Evolutionary conservation across 257 asterid genomes (phyloP), one percentile per base, ranked within the genome.

Genomic region (Solanum bulbocastanum): DNA sequence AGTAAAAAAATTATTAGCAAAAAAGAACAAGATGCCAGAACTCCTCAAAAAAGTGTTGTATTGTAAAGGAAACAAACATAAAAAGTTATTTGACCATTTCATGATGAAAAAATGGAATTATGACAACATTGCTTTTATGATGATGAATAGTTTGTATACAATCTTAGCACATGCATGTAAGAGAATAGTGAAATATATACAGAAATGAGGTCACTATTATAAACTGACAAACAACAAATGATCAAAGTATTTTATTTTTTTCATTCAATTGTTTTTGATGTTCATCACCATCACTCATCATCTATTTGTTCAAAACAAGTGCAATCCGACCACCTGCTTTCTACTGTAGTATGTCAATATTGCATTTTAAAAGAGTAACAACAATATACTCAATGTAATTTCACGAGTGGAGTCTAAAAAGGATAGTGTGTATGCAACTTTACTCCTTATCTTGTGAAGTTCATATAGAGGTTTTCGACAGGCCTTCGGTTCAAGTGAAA

Each of bases 51-150:
- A 68, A 46, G 68, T 81, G 85, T 6, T 79, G 8, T 15, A 79
- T 42, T 79, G 23, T 11, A 76, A 14, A 42, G 39, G 62, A 78
- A 78, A 35, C 10, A 79, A 81, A 46, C 20, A 81, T 46, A 23
- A 81, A 56, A 46, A 81, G 15, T 10, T 9, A 30, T 30, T 81
- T 81, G 85, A 81, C 40, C 36, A 46, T 46, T 78, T 42, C 84
- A 81, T 81, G 42, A 81, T 30, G 25, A 36, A 81, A 81, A 81
- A 81, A 73, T 72, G 42, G 85, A 81, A 81, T 15, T 8, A 81
- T 81, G 85, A 81, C 40, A 30, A 9, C 85, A 81, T 16, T 16
- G 68, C 85, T 81, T 56, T 81, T 81, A 30, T 44, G 40, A 30
- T 44, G 66, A 81, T 46, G 85, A 81, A 81, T 46, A 81, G 68